Conservation (phyloP, 192 early-diverging fungal genomes). For the Pilobolus umbonatus region DNA sequence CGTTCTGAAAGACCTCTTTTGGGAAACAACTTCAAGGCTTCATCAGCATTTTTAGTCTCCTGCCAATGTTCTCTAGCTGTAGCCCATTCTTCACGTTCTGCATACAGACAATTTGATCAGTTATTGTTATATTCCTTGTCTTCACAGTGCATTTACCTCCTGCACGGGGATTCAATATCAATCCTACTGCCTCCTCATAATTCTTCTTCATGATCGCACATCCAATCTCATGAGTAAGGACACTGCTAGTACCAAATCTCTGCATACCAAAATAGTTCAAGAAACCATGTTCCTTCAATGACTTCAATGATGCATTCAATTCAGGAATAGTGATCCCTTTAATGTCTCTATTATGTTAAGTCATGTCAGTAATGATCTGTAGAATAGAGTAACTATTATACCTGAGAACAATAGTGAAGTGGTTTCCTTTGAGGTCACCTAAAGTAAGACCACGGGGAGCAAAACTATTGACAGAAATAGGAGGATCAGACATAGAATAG, state of each 20-base stretch:
- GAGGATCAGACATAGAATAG: slow-evolving; percentile 70
- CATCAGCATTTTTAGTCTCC: slow-evolving; percentile 53
- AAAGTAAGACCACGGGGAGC: slow-evolving; percentile 60
- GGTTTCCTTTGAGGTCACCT: slow-evolving; percentile 87
- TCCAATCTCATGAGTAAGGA: slow-evolving; percentile 80
- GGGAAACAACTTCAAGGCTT: slow-evolving; percentile 64
- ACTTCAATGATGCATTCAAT: slow-evolving; percentile 54
- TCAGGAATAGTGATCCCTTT: slow-evolving; percentile 43
- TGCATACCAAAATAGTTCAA: slow-evolving; percentile 99
- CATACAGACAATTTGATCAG: not conserved
- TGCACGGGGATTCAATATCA: slow-evolving; percentile 78
- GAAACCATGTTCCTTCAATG: slow-evolving; percentile 74
- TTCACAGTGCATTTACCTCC: slow-evolving; percentile 44
- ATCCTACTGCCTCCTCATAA: slow-evolving; percentile 68
- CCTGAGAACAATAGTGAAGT: slow-evolving; percentile 81
- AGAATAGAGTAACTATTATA: slow-evolving; percentile 26
- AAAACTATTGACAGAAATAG: slow-evolving; percentile 41
- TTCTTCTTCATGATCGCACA: slow-evolving; percentile 64
- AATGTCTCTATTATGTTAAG: slow-evolving; percentile 36
- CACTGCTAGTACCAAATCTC: slow-evolving; percentile 85
- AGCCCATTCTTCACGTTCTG: slow-evolving; percentile 59
- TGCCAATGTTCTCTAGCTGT: slow-evolving; percentile 69
- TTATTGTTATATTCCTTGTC: not conserved
- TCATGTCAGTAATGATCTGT: not conserved
- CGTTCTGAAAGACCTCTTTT: slow-evolving; percentile 63